Base-by-base conservation (phyloP, 352 stramenopile genomes). In the Globisporangium yorkense region DNA sequence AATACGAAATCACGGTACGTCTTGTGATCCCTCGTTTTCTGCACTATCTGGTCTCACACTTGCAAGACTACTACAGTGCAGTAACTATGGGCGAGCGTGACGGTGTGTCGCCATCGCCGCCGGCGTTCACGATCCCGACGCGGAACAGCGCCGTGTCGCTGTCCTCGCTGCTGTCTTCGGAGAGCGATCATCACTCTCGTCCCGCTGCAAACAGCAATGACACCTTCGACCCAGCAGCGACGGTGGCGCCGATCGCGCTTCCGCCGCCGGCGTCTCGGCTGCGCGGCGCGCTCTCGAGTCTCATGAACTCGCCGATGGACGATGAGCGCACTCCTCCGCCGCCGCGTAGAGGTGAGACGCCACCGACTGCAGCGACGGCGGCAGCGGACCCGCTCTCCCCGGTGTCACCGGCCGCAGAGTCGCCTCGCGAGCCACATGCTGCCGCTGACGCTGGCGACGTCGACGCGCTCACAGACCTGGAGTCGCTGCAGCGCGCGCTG, bases 271-370 rank as follows among this genome's bases (percentile, higher is more conserved):
- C 52, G 52, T 16, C 59, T 55, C 59, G 51, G 16, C 18, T 44
- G 10, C 62, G 51, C 3, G 62, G 62, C 0, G 74, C 66, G 3
- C 67, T 88, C 49, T 84, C 76, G 2, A 79, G 66, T 39, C 71
- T 88, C 65, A 88, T 88, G 71, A 87, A 87, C 66, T 84, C 76
- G 31, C 77, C 77, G 1, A 68, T 71, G 59, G 66, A 70, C 37
- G 65, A 72, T n/a, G 68, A 77, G 35, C 56, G 56, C 27, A 41
- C 9, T 3, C 39, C 40, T 7, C 35, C n/a, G 12, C 12, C 37
- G 13, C 44, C 24, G 41, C 43, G 43, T 8, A 31, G 20, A 18
- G 44, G 5, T 0, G 48, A 41, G 10, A 33, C 29, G 2, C 16
- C 29, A 13, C 15, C 3, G 39, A 18, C 20, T 50, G 37, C n/a